Percentiles rank a stretch among this genome's conserved stretches.
Evolutionary conservation across 2,329 filamentous ascomycete species (phyloP).

Genomic region (Colletotrichum lini): DNA sequence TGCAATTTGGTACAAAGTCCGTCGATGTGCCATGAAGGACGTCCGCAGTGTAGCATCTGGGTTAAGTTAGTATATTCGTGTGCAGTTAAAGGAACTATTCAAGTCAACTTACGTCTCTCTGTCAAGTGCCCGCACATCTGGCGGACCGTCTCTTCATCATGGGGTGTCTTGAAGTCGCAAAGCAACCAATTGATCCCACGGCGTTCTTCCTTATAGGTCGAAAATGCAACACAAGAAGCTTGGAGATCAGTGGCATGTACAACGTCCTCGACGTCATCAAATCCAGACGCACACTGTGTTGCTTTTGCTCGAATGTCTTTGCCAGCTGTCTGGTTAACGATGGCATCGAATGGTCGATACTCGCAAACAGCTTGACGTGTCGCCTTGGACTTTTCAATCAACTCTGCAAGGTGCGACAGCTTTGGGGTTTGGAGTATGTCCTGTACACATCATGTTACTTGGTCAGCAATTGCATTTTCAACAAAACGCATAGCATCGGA

Average conservation of each 20-base stretch:
- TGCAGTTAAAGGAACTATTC: not conserved
- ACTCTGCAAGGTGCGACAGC: constrained; percentile 1
- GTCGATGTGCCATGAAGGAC: constrained; percentile 62
- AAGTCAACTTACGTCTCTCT: constrained; percentile 6
- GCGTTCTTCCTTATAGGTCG: constrained; percentile 12
- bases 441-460: not conserved
- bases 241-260: constrained; percentile 6
- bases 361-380: not conserved
- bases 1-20: constrained; percentile 64
- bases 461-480: not conserved
- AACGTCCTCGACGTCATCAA: not conserved
- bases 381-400: not conserved
- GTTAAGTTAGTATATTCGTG: not conserved
- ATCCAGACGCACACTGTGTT: not conserved
- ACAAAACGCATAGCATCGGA: too few species aligned
- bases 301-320: not conserved
- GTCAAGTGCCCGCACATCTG: not conserved
- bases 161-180: constrained; percentile 8
- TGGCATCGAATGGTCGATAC: constrained; percentile 10
- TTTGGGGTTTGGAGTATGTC: constrained; percentile 10
- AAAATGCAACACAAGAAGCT: constrained; percentile 23
- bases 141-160: not conserved
- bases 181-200: constrained; percentile 27
- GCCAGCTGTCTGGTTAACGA: not conserved
- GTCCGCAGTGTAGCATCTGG: constrained; percentile 62